Conservation (phyloP, 441 rosid species). For the Raphanus hybrid region DNA sequence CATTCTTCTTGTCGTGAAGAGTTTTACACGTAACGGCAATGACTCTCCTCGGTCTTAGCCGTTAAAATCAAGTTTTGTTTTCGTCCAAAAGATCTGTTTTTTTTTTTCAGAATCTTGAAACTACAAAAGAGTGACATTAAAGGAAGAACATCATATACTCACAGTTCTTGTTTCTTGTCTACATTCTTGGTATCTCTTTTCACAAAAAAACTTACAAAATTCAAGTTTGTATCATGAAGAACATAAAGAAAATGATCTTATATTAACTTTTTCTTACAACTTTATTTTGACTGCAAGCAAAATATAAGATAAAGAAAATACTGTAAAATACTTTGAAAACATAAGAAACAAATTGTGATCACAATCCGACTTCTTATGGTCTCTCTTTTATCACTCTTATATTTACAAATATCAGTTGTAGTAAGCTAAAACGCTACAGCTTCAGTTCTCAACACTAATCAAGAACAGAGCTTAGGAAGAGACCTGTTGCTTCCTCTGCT, state of each 20-base stretch:
- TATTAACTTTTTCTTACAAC: background rate
- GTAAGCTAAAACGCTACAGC: slow-evolving; percentile 13
- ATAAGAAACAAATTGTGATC: slow-evolving; percentile 11
- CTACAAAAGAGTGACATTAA: slow-evolving; percentile 32
- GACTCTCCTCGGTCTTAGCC: slow-evolving; percentile 3
- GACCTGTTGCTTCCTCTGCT: slow-evolving; percentile 53
- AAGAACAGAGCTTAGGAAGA: slow-evolving; percentile 82
- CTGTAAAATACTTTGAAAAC: background rate
- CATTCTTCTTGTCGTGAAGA: slow-evolving; percentile 6
- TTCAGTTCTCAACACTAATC: slow-evolving; percentile 30
- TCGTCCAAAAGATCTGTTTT: background rate
- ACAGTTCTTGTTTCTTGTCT: background rate
- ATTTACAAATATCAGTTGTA: slow-evolving; percentile 30
- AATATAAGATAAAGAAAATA: background rate
- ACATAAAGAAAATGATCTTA: background rate
- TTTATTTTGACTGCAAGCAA: background rate
- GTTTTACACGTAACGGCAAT: slow-evolving; percentile 17
- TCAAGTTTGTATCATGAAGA: background rate
- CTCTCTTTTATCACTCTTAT: slow-evolving; percentile 25
- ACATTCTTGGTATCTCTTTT: background rate
- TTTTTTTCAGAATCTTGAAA: slow-evolving; percentile 23
- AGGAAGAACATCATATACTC: slow-evolving; percentile 10
- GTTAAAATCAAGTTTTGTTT: background rate
- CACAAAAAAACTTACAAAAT: background rate
- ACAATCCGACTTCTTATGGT: slow-evolving; percentile 26